Conservation (phyloP, 169 alveolate species). For the Eimeria acervulina region DNA sequence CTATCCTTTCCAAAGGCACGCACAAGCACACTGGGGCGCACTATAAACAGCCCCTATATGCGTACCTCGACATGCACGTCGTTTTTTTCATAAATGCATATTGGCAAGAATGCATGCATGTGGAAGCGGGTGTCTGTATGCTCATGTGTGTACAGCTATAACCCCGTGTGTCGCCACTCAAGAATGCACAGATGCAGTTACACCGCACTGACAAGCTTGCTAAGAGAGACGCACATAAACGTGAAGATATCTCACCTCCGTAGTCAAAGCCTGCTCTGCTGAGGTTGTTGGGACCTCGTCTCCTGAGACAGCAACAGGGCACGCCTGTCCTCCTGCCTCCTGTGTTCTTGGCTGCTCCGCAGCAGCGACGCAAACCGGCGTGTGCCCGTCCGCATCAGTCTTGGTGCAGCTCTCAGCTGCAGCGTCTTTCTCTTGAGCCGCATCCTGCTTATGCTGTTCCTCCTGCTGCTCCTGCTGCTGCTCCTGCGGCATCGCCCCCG, state of each 20-base stretch:
- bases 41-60: too few relatives aligned
- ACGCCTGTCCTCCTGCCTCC: not conserved
- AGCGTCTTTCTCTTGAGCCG: not conserved
- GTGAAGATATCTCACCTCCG: not conserved
- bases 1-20: too few relatives aligned
- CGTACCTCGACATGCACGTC: too few relatives aligned
- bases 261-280: not conserved
- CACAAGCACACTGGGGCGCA: too few relatives aligned
- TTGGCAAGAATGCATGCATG: not conserved
- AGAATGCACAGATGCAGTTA: not conserved
- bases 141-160: not conserved
- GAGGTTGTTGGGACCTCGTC: not conserved
- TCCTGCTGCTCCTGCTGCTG: slow-evolving; percentile 27
- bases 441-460: not conserved
- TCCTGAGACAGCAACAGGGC: not conserved
- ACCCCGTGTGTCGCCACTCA: not conserved
- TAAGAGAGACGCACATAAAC: not conserved
- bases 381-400: not conserved
- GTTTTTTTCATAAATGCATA: too few relatives aligned
- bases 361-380: not conserved
- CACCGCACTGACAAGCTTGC: not conserved
- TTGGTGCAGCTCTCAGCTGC: not conserved
- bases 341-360: not conserved
- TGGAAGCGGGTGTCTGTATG: too few relatives aligned
- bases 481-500: slow-evolving; percentile 24